Evolutionary conservation across 768 basidiomycete genomes (phyloP).

Genomic region (Collybiopsis confluens): DNA sequence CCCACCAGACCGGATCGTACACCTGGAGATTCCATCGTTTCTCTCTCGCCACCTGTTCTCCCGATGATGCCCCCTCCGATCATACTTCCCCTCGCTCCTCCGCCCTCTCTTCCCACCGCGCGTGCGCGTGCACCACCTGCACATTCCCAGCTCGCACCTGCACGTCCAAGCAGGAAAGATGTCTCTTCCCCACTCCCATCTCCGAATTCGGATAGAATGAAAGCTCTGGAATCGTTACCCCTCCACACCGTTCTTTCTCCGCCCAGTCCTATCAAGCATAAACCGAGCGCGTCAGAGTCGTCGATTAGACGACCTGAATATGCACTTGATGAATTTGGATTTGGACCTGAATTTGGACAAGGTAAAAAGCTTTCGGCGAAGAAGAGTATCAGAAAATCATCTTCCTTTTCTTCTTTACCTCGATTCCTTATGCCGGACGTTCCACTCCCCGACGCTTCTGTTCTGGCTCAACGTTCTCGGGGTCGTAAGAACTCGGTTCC

Average conservation of each 20-base stretch:
- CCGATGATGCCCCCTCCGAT: too few species aligned
- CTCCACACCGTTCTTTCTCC: neutral
- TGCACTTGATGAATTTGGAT: too few species aligned
- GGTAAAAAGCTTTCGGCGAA: neutral
- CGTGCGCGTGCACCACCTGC: too few species aligned
- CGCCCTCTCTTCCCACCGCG: too few species aligned
- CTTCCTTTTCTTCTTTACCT: neutral
- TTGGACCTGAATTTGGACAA: too few species aligned
- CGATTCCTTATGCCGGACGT: neutral
- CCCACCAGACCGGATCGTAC: too few species aligned
- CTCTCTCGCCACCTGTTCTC: too few species aligned
- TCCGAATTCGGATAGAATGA: neutral
- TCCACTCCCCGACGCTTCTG: neutral
- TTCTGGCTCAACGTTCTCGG: neutral
- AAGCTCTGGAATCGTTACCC: neutral
- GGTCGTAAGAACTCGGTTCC: constrained; percentile 1
- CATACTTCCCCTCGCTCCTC: too few species aligned
- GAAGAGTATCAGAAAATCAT: constrained; percentile 1
- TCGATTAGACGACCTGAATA: too few species aligned
- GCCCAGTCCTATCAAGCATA: neutral
- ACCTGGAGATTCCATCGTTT: too few species aligned
- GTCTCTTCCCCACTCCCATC: constrained; percentile 1
- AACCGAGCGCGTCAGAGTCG: neutral
- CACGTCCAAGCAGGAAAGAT: constrained; percentile 1
- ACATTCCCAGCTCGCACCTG: too few species aligned